These are phyloP conservation scores for Candida parachauliodes DNA, from an alignment of 805 yeast species.

Conservation along the genomic window DNA sequence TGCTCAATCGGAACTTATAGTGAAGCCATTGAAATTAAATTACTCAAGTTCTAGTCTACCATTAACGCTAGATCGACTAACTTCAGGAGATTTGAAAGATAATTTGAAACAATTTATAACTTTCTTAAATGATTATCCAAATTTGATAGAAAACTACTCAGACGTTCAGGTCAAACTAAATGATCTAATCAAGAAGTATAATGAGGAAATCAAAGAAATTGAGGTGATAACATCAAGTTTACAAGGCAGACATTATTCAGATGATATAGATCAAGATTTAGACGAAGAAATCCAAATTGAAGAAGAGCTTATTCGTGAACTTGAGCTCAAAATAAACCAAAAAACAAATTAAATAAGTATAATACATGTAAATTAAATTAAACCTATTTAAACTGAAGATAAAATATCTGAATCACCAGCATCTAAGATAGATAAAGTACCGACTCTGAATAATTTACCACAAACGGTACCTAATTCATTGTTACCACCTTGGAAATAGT, in stretches of 20 bases:
- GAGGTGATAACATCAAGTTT: neutral
- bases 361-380: conserved; percentile 1
- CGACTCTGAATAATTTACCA: conserved; percentile 99
- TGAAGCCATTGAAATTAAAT: conserved; percentile 1
- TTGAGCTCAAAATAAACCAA: conserved; percentile 26
- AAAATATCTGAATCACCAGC: conserved; percentile 99
- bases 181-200: conserved; percentile 18
- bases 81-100: neutral
- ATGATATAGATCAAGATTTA: conserved; percentile 18
- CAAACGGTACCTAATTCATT: conserved; percentile 99
- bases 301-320: conserved; percentile 40
- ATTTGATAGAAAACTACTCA: conserved; percentile 20
- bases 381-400: conserved; percentile 42
- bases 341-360: conserved; percentile 1
- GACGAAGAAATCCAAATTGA: conserved; percentile 42
- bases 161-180: conserved; percentile 18
- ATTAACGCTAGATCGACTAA: neutral
- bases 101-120: conserved; percentile 10
- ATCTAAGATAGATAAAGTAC: conserved; percentile 91
- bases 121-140: conserved; percentile 27
- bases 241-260: neutral
- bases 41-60: neutral
- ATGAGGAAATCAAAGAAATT: conserved; percentile 3
- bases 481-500: conserved; percentile 99
- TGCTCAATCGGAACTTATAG: conserved; percentile 1